Conservation (phyloP, 2,329 filamentous ascomycete species). For the Camillea tinctor region DNA sequence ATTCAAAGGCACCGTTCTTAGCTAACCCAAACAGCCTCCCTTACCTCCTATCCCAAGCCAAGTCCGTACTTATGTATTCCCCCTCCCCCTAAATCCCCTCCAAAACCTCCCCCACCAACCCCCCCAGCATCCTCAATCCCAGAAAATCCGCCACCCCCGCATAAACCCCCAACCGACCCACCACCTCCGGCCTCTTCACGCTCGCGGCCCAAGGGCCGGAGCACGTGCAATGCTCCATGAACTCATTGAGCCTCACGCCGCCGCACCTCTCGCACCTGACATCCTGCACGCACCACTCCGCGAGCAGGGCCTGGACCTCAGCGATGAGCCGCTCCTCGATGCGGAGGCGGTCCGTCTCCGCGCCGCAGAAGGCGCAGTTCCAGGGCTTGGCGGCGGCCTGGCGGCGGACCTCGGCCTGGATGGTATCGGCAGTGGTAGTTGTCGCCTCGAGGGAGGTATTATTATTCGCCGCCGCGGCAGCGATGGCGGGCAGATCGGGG, state of each 20-base stretch:
- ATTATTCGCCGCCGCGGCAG: constrained; percentile 8
- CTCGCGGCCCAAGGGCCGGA: constrained; percentile 80
- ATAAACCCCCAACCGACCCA: constrained; percentile 67
- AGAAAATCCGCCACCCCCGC: constrained; percentile 75
- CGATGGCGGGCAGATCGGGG: constrained; percentile 42
- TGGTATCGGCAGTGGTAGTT: background rate
- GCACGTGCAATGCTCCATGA: constrained; percentile 95
- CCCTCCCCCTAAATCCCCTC: constrained; percentile 14
- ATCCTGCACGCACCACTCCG: constrained; percentile 87
- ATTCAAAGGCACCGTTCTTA: no score
- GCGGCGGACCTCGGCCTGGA: constrained; percentile 19
- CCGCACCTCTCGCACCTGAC: constrained; percentile 72
- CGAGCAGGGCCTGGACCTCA: constrained; percentile 70
- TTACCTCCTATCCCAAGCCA: no score
- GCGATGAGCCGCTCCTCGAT: constrained; percentile 83
- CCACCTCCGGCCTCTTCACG: constrained; percentile 64
- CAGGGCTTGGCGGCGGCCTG: constrained; percentile 51
- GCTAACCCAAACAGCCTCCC: no score
- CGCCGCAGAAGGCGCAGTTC: constrained; percentile 74
- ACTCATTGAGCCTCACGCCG: constrained; percentile 82
- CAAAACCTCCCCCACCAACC: constrained; percentile 66
- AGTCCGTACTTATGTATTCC: no score
- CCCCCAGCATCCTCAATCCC: constrained; percentile 75
- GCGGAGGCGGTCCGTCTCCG: constrained; percentile 71
- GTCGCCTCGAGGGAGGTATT: constrained; percentile 5